Conservation (phyloP, 768 basidiomycete genomes). For the Lactarius sanguifluus region DNA sequence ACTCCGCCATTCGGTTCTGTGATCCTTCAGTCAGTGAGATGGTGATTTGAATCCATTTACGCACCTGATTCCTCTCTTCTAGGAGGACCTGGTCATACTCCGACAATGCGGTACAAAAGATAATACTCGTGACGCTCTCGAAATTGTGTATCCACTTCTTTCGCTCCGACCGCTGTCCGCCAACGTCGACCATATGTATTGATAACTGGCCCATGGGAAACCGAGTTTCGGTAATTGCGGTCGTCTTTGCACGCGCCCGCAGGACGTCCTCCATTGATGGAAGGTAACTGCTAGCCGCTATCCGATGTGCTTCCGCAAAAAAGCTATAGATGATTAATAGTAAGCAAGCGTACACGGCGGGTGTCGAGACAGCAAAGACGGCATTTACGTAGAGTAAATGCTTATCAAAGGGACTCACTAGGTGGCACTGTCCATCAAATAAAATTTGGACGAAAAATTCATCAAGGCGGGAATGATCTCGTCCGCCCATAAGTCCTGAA, state of each 20-base stretch:
- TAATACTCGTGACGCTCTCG: constrained; percentile 77
- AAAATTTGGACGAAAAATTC: constrained; percentile 73
- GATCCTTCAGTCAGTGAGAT: background rate
- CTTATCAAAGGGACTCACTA: constrained; percentile 56
- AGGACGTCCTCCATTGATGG: constrained; percentile 88
- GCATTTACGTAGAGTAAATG: constrained; percentile 3
- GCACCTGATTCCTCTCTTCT: constrained; percentile 64
- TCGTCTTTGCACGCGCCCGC: constrained; percentile 83
- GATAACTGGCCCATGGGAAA: constrained; percentile 63
- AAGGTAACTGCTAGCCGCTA: constrained; percentile 76
- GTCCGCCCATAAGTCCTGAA: constrained; percentile 69
- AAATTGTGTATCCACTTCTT: constrained; percentile 69
- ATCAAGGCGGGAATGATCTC: constrained; percentile 51
- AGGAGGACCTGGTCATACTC: constrained; percentile 75
- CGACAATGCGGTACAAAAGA: constrained; percentile 72
- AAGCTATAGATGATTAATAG: constrained; percentile 51
- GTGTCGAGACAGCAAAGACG: background rate
- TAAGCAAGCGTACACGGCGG: background rate
- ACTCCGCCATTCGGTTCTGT: constrained; percentile 77
- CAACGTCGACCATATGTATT: constrained; percentile 77
- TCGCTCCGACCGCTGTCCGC: constrained; percentile 60
- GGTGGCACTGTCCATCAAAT: constrained; percentile 91
- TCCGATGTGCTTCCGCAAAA: constrained; percentile 80
- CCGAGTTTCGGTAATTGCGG: constrained; percentile 87
- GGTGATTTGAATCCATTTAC: constrained; percentile 28